These are phyloP conservation scores for Cladosporium sp. DNA, from an alignment of 2,329 filamentous ascomycete species.

Conservation along the genomic window DNA sequence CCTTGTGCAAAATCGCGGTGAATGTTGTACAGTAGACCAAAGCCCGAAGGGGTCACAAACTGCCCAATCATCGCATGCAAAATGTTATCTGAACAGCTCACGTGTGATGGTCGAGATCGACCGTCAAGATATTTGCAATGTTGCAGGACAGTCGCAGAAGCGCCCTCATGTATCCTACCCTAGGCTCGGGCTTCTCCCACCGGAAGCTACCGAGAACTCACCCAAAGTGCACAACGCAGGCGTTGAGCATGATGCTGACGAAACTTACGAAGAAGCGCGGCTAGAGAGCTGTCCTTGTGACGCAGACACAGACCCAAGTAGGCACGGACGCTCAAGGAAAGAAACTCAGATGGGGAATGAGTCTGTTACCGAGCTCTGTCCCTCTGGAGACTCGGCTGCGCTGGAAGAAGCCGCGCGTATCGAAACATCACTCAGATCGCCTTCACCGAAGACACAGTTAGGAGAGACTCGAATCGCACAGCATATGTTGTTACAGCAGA, in stretches of 20 bases:
- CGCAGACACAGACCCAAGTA: conserved; percentile 1
- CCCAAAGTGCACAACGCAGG: not conserved
- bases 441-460: not conserved
- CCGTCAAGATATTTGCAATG: not conserved
- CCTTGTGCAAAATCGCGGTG: not conserved
- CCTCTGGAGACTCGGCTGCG: not conserved
- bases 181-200: not conserved
- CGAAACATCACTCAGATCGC: not conserved
- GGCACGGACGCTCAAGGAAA: not conserved
- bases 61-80: not conserved
- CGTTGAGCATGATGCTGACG: not conserved
- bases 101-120: not conserved
- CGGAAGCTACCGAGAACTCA: not conserved
- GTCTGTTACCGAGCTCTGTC: not conserved
- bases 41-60: not conserved
- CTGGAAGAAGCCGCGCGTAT: not conserved
- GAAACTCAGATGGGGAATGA: not conserved
- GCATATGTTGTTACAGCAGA: not conserved
- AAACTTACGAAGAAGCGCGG: not conserved
- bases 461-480: not conserved
- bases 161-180: not conserved
- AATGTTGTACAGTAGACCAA: not conserved
- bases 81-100: not conserved
- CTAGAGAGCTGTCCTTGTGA: not conserved
- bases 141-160: not conserved